phyloP scores from a whole-genome alignment of 768 basidiomycete genomes.

The Tulasnella sp. region DNA sequence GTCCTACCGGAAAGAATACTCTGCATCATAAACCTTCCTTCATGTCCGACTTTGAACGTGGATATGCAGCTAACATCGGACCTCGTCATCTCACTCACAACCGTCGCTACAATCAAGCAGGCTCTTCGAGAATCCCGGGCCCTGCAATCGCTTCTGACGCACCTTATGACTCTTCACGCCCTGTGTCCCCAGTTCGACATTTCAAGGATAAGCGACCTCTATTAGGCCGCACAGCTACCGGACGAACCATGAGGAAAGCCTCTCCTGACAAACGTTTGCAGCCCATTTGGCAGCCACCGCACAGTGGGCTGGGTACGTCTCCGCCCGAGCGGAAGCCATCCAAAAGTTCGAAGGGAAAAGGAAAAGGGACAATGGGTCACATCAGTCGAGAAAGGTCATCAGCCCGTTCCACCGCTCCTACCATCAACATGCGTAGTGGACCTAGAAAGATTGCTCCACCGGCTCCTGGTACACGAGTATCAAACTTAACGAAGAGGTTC shows the following conservation, averaged over 20 bases:
- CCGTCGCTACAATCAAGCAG: background rate
- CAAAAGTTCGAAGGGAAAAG: conserved; percentile 5
- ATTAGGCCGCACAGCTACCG: too few species aligned
- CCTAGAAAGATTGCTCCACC: conserved; percentile 2
- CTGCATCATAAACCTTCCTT: conserved; percentile 24
- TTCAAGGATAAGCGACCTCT: too few species aligned
- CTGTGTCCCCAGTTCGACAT: too few species aligned
- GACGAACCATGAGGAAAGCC: too few species aligned
- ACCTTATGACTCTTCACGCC: too few species aligned
- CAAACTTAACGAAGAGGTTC: conserved; percentile 80
- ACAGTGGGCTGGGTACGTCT: too few species aligned
- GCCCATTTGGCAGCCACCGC: too few species aligned
- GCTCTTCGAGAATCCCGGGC: too few species aligned
- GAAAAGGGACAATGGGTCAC: background rate
- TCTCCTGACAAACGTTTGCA: too few species aligned
- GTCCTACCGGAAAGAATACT: background rate
- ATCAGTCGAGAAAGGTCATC: background rate
- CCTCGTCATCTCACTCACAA: conserved; percentile 27
- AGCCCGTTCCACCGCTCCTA: background rate
- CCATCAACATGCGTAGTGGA: background rate
- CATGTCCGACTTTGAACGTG: conserved; percentile 76
- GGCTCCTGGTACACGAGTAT: conserved; percentile 52
- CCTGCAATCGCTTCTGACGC: too few species aligned
- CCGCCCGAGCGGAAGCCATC: too few species aligned
- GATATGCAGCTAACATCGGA: conserved; percentile 87